Conservation (phyloP, 352 stramenopile species). For the Pythium dissimile region DNA sequence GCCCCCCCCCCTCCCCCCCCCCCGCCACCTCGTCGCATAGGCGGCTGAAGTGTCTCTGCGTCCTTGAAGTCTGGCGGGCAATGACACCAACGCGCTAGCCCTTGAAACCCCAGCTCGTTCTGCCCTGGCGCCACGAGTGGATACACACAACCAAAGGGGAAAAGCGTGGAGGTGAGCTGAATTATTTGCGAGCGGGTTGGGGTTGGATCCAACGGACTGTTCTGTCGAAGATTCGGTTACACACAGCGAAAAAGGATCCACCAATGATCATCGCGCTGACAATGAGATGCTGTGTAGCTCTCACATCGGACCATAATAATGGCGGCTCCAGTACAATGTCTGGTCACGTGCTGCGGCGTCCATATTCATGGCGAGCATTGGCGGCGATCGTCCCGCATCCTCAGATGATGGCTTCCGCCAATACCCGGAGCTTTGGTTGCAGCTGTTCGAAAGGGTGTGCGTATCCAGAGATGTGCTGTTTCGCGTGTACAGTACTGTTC, state of each 20-base stretch:
- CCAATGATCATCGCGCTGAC: not conserved
- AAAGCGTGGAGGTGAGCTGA: not conserved
- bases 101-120: not conserved
- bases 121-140: constrained; percentile 2
- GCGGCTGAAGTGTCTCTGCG: constrained; percentile 10
- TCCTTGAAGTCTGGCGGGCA: constrained; percentile 19
- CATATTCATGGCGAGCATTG: too few relatives aligned
- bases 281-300: not conserved
- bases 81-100: constrained; percentile 14
- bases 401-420: not conserved
- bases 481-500: not conserved
- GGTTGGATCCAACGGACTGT: constrained; percentile 12
- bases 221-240: constrained; percentile 41
- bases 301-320: not conserved
- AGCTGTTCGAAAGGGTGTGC: not conserved
- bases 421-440: not conserved
- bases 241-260: not conserved
- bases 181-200: constrained; percentile 16
- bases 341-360: too few relatives aligned
- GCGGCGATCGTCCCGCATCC: not conserved
- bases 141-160: not conserved
- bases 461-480: not conserved
- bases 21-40: constrained; percentile 15
- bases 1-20: too few relatives aligned
- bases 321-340: too few relatives aligned